A percentile compares a stretch with the other conserved stretches of the same genome.
These are phyloP conservation scores for Penicillium aurantiogriseum DNA, from an alignment of 2,329 filamentous ascomycete genomes.

Conservation along the genomic window DNA sequence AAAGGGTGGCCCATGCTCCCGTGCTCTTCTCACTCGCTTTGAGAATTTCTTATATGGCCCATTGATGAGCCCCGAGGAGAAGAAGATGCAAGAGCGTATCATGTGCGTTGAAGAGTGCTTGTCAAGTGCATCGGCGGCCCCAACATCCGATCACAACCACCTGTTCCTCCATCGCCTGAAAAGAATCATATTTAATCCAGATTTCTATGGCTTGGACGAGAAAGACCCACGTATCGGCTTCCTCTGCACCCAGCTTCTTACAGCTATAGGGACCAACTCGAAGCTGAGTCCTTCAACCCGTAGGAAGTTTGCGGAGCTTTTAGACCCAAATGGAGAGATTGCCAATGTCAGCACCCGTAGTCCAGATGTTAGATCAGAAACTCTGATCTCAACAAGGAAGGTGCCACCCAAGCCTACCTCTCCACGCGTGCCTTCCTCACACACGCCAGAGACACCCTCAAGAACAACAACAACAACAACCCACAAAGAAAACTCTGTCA, in stretches of 20 bases:
- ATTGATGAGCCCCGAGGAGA: conserved; percentile 3
- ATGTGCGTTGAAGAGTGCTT: conserved; percentile 3
- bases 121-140: not conserved
- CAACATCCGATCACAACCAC: not conserved
- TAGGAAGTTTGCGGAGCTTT: not conserved
- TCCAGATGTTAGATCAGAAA: not conserved
- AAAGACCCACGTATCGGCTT: not conserved
- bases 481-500: not conserved
- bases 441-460: not conserved
- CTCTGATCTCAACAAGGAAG: not conserved
- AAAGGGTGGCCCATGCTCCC: not conserved
- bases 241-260: not conserved
- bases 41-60: conserved; percentile 4
- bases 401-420: not conserved
- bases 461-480: not conserved
- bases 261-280: not conserved
- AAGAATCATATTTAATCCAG: not conserved
- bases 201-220: not conserved
- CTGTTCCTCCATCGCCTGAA: not conserved
- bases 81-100: not conserved
- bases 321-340: not conserved
- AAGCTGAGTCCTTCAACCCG: not conserved
- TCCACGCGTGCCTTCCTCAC: not conserved
- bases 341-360: not conserved
- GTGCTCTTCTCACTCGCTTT: not conserved